These are phyloP conservation scores for Cladosporium sp. DNA, from an alignment of 2,329 filamentous ascomycete species.

Conservation along the genomic window DNA sequence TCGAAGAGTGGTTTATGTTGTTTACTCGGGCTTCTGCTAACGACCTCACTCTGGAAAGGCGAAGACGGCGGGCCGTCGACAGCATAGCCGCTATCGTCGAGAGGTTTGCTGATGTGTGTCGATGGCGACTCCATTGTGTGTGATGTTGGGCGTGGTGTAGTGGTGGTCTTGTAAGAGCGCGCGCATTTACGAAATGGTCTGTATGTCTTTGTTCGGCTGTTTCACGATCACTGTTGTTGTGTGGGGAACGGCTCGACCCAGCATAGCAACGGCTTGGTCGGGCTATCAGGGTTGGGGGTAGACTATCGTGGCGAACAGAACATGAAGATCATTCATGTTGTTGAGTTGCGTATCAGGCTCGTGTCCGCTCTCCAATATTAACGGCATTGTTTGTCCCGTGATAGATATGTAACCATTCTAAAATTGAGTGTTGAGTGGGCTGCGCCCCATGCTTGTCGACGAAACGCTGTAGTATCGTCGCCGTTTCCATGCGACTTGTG, in stretches of 20 bases:
- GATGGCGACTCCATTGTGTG: constrained; percentile 12
- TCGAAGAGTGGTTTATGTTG: constrained; percentile 20
- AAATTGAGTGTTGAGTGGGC: no score
- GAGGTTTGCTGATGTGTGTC: constrained; percentile 8
- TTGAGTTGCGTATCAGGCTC: no score
- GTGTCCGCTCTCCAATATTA: no score
- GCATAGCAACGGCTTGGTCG: not conserved
- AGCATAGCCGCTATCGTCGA: constrained; percentile 8
- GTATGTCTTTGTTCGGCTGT: constrained; percentile 2
- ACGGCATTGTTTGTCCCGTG: no score
- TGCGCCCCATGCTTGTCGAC: no score
- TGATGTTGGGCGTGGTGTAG: not conserved
- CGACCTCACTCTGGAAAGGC: constrained; percentile 45
- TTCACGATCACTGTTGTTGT: not conserved
- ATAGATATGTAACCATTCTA: no score
- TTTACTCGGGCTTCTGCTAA: constrained; percentile 31
- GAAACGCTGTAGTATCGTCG: no score
- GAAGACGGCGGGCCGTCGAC: constrained; percentile 39
- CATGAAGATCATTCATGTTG: no score
- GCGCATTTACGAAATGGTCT: not conserved
- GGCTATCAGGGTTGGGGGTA: no score
- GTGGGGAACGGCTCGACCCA: not conserved
- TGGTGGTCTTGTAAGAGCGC: not conserved
- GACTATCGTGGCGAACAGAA: no score
- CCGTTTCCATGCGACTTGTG: no score